A percentile compares a stretch with the other conserved stretches of the same genome.
Evolutionary conservation across 2,329 filamentous ascomycete genomes (phyloP).

Genomic region (Penicillium sp.): DNA sequence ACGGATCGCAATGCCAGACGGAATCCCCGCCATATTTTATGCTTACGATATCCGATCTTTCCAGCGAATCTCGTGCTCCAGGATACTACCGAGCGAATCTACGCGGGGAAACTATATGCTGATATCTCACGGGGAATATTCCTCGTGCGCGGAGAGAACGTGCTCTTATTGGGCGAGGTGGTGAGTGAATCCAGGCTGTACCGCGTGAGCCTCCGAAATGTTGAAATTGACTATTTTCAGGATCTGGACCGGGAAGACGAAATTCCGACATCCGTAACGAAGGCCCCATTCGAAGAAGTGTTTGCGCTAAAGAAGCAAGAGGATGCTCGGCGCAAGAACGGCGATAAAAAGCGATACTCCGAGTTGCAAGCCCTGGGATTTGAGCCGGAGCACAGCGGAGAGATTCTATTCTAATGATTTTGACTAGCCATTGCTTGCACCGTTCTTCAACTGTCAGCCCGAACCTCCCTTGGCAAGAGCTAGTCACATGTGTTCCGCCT

Average conservation of each 20-base stretch:
- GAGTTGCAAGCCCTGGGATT: conserved; percentile 75
- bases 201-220: background rate
- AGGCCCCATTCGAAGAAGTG: conserved; percentile 63
- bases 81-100: conserved; percentile 84
- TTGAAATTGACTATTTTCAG: conserved; percentile 30
- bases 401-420: conserved; percentile 58
- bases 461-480: too few relatives aligned
- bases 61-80: conserved; percentile 91
- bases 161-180: conserved; percentile 91
- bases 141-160: conserved; percentile 91
- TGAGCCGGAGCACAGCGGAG: conserved; percentile 75
- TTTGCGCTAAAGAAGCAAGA: conserved; percentile 67
- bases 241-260: conserved; percentile 95
- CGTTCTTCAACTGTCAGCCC: conserved; percentile 1
- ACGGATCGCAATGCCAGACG: conserved; percentile 32
- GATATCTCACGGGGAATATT: conserved; percentile 83
- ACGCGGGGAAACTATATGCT: conserved; percentile 67
- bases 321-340: conserved; percentile 61
- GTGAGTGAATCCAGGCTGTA: conserved; percentile 34
- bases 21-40: too few relatives aligned
- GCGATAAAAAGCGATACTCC: conserved; percentile 65
- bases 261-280: conserved; percentile 61
- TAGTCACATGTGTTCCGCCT: too few relatives aligned
- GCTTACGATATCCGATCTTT: too few relatives aligned
- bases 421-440: conserved; percentile 2